phyloP scores from a whole-genome alignment of 768 basidiomycete species.

The Crassisporium funariophilum region DNA sequence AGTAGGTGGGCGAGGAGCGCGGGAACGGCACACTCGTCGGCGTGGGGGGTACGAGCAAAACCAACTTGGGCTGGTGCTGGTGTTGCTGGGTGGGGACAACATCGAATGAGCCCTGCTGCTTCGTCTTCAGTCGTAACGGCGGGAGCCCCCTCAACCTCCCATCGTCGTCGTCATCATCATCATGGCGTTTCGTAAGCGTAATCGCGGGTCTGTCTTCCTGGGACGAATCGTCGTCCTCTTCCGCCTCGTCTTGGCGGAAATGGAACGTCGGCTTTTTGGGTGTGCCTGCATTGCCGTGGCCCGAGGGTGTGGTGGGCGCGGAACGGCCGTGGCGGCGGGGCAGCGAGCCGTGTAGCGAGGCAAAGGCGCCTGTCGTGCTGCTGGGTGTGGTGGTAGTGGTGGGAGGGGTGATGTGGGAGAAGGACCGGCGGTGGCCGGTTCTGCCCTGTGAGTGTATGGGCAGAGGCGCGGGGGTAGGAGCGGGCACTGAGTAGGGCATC shows the following conservation, averaged over 20 bases:
- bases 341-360: background rate
- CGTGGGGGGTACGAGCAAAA: background rate
- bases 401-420: constrained; percentile 24
- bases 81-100: constrained; percentile 3
- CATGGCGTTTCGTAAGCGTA: constrained; percentile 13
- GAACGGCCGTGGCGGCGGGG: constrained; percentile 8
- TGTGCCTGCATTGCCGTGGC: constrained; percentile 6
- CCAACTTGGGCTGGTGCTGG: constrained; percentile 11
- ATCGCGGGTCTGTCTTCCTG: constrained; percentile 29
- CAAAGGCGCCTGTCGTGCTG: background rate
- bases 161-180: constrained; percentile 26
- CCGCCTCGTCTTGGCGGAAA: constrained; percentile 34
- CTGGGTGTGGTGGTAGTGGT: background rate
- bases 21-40: constrained; percentile 43
- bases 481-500: too few relatives aligned
- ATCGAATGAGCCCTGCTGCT: constrained; percentile 13
- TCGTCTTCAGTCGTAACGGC: constrained; percentile 21
- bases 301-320: constrained; percentile 8
- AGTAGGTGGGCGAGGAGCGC: constrained; percentile 32
- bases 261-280: constrained; percentile 34
- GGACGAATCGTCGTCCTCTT: constrained; percentile 39
- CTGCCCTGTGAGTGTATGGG: constrained; percentile 31
- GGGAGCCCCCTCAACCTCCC: constrained; percentile 16
- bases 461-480: too few relatives aligned
- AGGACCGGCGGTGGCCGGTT: constrained; percentile 39